Evolutionary conservation across 1,139 yeast species (phyloP).

Genomic region (Candida glucosophila): DNA sequence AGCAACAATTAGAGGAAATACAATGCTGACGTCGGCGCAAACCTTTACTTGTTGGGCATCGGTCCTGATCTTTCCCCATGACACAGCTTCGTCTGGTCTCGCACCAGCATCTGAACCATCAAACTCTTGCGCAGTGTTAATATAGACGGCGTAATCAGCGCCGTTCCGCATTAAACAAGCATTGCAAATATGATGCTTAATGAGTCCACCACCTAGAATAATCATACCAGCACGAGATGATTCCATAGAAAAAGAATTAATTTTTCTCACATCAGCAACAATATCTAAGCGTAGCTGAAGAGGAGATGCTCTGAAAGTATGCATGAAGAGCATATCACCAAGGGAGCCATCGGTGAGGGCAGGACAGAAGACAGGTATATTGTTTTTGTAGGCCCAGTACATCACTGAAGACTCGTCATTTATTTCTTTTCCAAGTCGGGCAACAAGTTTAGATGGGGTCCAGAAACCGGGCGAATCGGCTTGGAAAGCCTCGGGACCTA

Average conservation of each 20-base stretch:
- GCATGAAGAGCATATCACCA: slow-evolving; percentile 98
- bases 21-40: slow-evolving; percentile 93
- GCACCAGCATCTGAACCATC: slow-evolving; percentile 99
- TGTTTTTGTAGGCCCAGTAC: slow-evolving; percentile 96
- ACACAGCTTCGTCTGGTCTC: slow-evolving; percentile 95
- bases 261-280: slow-evolving; percentile 84
- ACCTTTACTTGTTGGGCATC: slow-evolving; percentile 89
- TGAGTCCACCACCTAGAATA: slow-evolving; percentile 90
- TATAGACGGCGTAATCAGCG: slow-evolving; percentile 94
- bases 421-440: slow-evolving; percentile 90
- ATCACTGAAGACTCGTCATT: slow-evolving; percentile 88
- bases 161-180: slow-evolving; percentile 99
- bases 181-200: slow-evolving; percentile 94
- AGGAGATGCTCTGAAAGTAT: slow-evolving; percentile 91
- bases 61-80: slow-evolving; percentile 97
- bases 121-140: slow-evolving; percentile 97
- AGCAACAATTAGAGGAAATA: slow-evolving; percentile 92
- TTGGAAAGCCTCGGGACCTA: slow-evolving; percentile 51
- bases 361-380: slow-evolving; percentile 95
- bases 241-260: slow-evolving; percentile 90
- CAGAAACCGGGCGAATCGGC: slow-evolving; percentile 46
- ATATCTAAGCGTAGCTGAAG: slow-evolving; percentile 82
- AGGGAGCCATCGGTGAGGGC: slow-evolving; percentile 96
- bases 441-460: slow-evolving; percentile 92
- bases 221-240: slow-evolving; percentile 96